Evolutionary conservation across 768 basidiomycete species (phyloP).

Genomic region (Steccherinum ochraceum): DNA sequence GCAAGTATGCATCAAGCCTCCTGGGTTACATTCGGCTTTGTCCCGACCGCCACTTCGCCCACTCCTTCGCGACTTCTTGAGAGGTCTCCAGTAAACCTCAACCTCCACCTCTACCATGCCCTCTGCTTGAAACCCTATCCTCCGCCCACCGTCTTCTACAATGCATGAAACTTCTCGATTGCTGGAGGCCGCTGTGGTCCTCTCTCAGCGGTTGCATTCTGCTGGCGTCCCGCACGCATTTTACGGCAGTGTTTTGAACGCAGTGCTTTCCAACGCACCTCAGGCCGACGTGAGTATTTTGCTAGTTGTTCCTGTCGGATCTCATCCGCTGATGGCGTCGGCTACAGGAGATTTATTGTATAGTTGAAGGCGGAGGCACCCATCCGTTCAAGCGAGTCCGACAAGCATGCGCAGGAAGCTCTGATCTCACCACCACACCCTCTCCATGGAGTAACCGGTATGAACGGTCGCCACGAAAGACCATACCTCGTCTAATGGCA

Average conservation of each 20-base stretch:
- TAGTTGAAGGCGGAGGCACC: conserved; percentile 67
- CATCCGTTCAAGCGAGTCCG: conserved; percentile 78
- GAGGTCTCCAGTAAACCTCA: conserved; percentile 4
- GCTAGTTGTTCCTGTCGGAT: background rate
- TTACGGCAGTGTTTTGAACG: conserved; percentile 67
- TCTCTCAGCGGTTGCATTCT: conserved; percentile 56
- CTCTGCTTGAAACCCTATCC: conserved; percentile 16
- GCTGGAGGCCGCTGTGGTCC: conserved; percentile 69
- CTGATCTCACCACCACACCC: conserved; percentile 58
- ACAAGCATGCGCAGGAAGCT: conserved; percentile 60
- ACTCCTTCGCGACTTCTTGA: conserved; percentile 18
- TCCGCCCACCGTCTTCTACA: conserved; percentile 31
- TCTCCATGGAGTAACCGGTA: conserved; percentile 89
- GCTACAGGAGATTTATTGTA: conserved; percentile 73
- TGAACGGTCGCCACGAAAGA: conserved; percentile 8
- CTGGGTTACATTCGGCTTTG: conserved; percentile 4
- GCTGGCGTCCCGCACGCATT: conserved; percentile 72
- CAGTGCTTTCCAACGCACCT: conserved; percentile 58
- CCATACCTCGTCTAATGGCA: conserved; percentile 8
- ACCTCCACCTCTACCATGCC: conserved; percentile 6
- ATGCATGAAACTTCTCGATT: conserved; percentile 63
- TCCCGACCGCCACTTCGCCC: conserved; percentile 6
- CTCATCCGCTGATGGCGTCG: conserved; percentile 10
- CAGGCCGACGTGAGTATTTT: conserved; percentile 56
- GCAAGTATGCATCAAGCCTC: conserved; percentile 5